These are phyloP conservation scores for Pichia sp. DNA, from an alignment of 1,139 yeast genomes.

Conservation along the genomic window DNA sequence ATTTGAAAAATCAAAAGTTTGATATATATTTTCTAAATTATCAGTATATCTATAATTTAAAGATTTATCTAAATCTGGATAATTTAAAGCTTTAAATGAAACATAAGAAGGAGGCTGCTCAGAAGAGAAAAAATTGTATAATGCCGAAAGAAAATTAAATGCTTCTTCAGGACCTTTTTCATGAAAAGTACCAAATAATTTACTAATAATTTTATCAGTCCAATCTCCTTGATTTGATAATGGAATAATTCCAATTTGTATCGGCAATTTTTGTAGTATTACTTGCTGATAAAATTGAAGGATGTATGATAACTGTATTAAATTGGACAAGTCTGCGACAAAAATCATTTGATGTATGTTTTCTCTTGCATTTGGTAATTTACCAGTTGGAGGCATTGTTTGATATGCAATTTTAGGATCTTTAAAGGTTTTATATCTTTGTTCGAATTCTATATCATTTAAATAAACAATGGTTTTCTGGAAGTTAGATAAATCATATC, in stretches of 20 bases:
- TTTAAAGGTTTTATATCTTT: slow-evolving; percentile 43
- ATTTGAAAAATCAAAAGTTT: slow-evolving; percentile 5
- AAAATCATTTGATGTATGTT: slow-evolving; percentile 74
- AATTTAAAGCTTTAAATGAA: slow-evolving; percentile 12
- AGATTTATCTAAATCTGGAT: slow-evolving; percentile 14
- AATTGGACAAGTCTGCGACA: slow-evolving; percentile 56
- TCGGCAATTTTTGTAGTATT: slow-evolving; percentile 56
- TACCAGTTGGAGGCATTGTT: slow-evolving; percentile 40
- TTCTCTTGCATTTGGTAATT: slow-evolving; percentile 62
- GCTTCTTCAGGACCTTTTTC: slow-evolving; percentile 26
- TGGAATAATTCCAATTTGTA: slow-evolving; percentile 79
- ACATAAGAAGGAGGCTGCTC: slow-evolving; percentile 9
- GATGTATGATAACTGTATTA: slow-evolving; percentile 41
- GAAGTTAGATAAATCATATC: slow-evolving; percentile 29
- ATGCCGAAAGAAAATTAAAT: slow-evolving; percentile 19
- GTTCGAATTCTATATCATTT: slow-evolving; percentile 69
- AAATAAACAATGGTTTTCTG: slow-evolving; percentile 56
- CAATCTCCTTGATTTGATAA: slow-evolving; percentile 29
- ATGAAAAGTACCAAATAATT: slow-evolving; percentile 33
- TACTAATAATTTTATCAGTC: slow-evolving; percentile 21
- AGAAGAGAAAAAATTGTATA: slow-evolving; percentile 16
- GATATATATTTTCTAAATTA: slow-evolving; percentile 37
- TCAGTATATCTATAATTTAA: slow-evolving; percentile 2
- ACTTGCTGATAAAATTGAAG: slow-evolving; percentile 47
- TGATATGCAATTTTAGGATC: slow-evolving; percentile 45